Conservation (phyloP, 306 rosid species). For the Hippophae tibetana region DNA sequence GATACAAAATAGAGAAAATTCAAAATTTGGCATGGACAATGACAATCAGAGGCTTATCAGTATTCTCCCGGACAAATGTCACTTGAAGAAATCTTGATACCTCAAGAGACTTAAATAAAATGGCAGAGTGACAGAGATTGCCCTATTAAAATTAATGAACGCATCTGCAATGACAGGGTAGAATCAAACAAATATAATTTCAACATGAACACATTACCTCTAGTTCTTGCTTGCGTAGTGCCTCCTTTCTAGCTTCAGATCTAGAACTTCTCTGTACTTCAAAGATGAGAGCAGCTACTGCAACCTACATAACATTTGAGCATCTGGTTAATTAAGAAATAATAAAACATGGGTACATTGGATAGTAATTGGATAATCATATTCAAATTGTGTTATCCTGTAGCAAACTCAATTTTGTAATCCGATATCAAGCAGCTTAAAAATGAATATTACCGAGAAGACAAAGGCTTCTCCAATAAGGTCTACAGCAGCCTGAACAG, state of each 20-base stretch:
- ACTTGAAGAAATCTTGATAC: too few relatives aligned
- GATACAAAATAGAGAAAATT: too few relatives aligned
- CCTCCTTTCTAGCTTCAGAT: constrained; percentile 94
- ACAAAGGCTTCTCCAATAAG: constrained; percentile 87
- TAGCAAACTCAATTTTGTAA: neutral
- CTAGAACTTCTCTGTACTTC: constrained; percentile 93
- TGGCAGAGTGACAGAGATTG: too few relatives aligned
- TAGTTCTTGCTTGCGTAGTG: constrained; percentile 58
- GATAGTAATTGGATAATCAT: constrained; percentile 9
- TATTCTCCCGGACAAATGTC: too few relatives aligned
- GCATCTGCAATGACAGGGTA: neutral
- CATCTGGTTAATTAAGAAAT: constrained; percentile 9
- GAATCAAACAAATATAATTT: neutral
- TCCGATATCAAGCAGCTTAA: neutral
- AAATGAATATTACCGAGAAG: constrained; percentile 47
- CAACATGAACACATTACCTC: constrained; percentile 44
- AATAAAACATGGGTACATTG: neutral
- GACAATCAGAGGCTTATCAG: too few relatives aligned
- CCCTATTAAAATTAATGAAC: neutral
- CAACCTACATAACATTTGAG: constrained; percentile 46
- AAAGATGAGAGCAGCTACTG: constrained; percentile 52
- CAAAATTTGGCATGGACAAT: too few relatives aligned
- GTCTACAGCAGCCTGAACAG: constrained; percentile 82
- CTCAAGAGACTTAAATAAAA: too few relatives aligned
- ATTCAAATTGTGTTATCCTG: neutral